These are phyloP conservation scores for Lactarius quietus DNA, from an alignment of 768 basidiomycete genomes.

Conservation along the genomic window DNA sequence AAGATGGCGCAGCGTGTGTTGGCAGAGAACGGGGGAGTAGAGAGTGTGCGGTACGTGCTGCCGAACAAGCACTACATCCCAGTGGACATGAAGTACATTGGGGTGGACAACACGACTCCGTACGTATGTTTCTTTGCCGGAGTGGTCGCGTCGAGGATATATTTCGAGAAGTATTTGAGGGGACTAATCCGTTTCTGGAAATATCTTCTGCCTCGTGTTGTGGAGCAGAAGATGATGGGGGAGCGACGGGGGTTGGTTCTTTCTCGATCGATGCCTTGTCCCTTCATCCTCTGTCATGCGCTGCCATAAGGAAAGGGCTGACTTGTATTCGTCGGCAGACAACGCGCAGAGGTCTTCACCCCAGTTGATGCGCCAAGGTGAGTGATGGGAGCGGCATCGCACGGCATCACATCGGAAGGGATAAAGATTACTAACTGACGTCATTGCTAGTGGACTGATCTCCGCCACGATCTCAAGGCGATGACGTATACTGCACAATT, in stretches of 20 bases:
- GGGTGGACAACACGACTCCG: constrained; percentile 68
- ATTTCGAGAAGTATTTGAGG: not conserved
- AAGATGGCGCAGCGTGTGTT: constrained; percentile 81
- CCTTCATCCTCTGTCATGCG: not conserved
- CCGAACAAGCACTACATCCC: constrained; percentile 97
- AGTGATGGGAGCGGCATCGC: constrained; percentile 26
- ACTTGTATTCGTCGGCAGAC: not conserved
- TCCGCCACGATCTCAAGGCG: constrained; percentile 26
- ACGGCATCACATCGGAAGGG: not conserved
- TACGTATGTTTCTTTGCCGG: constrained; percentile 36
- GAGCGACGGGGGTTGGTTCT: constrained; percentile 16
- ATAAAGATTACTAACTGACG: constrained; percentile 19
- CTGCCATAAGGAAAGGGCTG: not conserved
- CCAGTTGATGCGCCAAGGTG: constrained; percentile 86
- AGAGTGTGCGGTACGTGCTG: constrained; percentile 63
- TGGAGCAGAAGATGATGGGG: constrained; percentile 24
- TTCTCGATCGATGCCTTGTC: constrained; percentile 19
- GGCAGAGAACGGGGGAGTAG: constrained; percentile 55
- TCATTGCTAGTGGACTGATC: constrained; percentile 27
- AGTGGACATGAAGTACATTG: constrained; percentile 74
- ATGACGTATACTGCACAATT: constrained; percentile 21
- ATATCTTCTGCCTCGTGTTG: constrained; percentile 18
- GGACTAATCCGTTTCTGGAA: constrained; percentile 19
- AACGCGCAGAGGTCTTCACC: constrained; percentile 66
- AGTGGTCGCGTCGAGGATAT: not conserved